These are phyloP conservation scores for Russula emetica DNA, from an alignment of 768 basidiomycete genomes.

Conservation along the genomic window DNA sequence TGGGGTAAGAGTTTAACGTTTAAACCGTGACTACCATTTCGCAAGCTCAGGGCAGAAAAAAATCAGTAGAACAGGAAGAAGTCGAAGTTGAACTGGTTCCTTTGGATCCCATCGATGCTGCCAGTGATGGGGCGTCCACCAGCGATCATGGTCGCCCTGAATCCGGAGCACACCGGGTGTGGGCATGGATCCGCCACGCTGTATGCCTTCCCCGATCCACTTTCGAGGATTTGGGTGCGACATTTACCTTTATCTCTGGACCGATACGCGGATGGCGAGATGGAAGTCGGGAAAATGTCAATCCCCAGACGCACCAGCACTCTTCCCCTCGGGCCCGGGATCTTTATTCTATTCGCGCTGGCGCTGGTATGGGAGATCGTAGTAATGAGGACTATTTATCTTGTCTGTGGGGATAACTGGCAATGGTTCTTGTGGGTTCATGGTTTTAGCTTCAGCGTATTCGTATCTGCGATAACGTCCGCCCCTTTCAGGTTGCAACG, in stretches of 20 bases:
- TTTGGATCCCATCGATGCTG: neutral
- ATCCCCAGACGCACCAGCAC: neutral
- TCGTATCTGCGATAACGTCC: neutral
- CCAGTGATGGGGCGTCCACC: neutral
- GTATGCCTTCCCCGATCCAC: neutral
- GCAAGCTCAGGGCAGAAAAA: neutral
- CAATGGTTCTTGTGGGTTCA: neutral
- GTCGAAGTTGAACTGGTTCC: neutral
- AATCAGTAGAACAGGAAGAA: neutral
- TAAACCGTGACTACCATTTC: neutral
- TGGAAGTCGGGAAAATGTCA: neutral
- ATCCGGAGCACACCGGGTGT: neutral
- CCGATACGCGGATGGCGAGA: neutral
- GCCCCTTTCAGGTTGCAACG: neutral
- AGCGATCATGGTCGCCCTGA: neutral
- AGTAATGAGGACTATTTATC: neutral
- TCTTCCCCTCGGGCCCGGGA: neutral
- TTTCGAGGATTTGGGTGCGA: neutral
- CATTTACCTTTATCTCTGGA: neutral
- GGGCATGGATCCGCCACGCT: neutral
- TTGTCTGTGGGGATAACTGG: neutral
- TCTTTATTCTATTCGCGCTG: neutral
- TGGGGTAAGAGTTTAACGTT: neutral
- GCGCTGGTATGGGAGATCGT: neutral
- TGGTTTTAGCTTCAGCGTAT: too few relatives aligned